Percentiles rank a stretch among this genome's conserved stretches.
phyloP scores from a whole-genome alignment of 2,329 filamentous ascomycete species.

The Cercospora sesami region DNA sequence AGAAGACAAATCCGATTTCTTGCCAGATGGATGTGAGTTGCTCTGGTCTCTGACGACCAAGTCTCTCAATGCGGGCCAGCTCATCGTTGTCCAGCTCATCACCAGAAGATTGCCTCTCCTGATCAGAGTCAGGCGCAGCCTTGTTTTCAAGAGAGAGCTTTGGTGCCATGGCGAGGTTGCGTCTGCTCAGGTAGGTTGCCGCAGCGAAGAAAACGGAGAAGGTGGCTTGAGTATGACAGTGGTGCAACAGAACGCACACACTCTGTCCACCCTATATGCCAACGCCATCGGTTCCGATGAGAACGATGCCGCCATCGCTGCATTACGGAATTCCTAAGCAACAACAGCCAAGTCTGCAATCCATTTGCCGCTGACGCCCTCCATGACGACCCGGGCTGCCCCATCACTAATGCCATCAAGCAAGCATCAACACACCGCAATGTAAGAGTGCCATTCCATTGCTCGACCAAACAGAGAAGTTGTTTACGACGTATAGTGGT shows the following conservation, averaged over 20 bases:
- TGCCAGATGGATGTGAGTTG: constrained; percentile 54
- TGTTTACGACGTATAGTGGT: not conserved
- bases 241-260: not conserved
- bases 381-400: not conserved
- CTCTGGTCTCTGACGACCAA: constrained; percentile 63
- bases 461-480: not conserved
- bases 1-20: constrained; percentile 65
- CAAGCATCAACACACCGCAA: not conserved
- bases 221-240: not conserved
- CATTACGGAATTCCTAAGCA: not conserved
- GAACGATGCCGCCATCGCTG: not conserved
- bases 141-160: not conserved
- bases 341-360: not conserved
- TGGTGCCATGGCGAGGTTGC: not conserved
- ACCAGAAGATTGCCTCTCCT: not conserved
- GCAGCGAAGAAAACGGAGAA: not conserved
- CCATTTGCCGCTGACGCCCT: constrained; percentile 1
- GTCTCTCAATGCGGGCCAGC: constrained; percentile 53
- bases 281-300: not conserved
- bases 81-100: not conserved
- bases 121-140: not conserved
- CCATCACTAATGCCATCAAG: not conserved
- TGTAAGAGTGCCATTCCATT: not conserved
- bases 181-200: not conserved
- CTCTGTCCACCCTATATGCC: not conserved